Evolutionary conservation across 805 yeast species (phyloP), one percentile per base, ranked within the genome.

Genomic region (Cyberlindnera saturnus): DNA sequence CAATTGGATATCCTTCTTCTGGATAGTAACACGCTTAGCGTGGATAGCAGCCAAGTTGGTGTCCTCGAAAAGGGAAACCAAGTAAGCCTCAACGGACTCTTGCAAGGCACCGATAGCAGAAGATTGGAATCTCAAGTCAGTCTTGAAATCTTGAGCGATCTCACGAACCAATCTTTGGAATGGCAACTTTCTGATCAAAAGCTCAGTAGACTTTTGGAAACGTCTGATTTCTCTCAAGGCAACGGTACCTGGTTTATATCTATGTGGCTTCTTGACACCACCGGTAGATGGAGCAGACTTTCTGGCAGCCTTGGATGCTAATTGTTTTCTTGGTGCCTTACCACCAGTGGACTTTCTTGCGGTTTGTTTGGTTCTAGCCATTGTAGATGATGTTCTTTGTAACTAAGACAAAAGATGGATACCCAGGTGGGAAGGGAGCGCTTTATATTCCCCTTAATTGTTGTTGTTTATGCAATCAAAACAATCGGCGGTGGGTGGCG

Each of bases 11-110:
- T 91, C 99, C 75, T 90, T 90, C 87, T 89, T 91, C 79, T 88
- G 96, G 64, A 91, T 88, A 54, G 99, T 91, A 59, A 91, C 98
- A 75, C 99, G 85, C 82, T 93, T 91, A 63, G 98, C 99, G 73
- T 91, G 99, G 58, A 89, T 87, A 54, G 98, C 97, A 75, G 97
- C 93, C 75, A 91, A 79, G 77, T 90, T 91, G 55, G 98, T 93
- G 71, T 93, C 98, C 77, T 91, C 98, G 59, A 91, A 93, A 63
- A 91, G 73, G 48, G 96, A 87, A 43, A 91, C 96, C 61, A 93
- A 77, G 79, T 89, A 93, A 63, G 97, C 97, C 77, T 91, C 99
- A 51, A 91, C 96, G 51, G 98, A 90, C 74, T 93, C 99, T 71
- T 91, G 99, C 61, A 91, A 76, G 57, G 99, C 99, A 73, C 96